Base-by-base conservation (phyloP, 768 basidiomycete species). In the Cystobasidium tubakii region DNA sequence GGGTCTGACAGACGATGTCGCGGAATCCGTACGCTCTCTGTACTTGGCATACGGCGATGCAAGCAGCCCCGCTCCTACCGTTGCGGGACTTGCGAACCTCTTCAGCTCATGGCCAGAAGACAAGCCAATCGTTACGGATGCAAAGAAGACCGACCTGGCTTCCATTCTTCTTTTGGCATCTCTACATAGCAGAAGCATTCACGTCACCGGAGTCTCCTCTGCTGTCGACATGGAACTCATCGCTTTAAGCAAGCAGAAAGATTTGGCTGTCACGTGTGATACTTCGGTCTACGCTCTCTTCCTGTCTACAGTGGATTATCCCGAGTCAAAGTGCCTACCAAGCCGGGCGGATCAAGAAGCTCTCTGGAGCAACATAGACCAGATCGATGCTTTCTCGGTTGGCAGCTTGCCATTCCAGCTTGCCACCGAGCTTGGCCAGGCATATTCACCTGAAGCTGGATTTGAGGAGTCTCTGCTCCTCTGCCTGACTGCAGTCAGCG, bases 251-350 rank as follows among this genome's bases (percentile, higher is more conserved):
- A 99, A 99, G 83, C 88, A 89, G 50, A 94, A 92, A 83, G 85
- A 90, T 15, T 86, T 98, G 78, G 90, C 91, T 78, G 95, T 97
- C 63, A 97, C 95, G 1, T 98, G 95, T 81, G 96, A 99, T 77
- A 91, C 96, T 36, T 88, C 93, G 17, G 85, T 97, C 63, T 97
- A 90, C 81, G 86, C 91, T 21, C 83, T 99, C 66, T 97, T 96
- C 86, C 94, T 91, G 83, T 86, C 86, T 1, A 84, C 83, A 55
- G 89, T 89, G 67, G 85, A 90, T 74, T 94, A 87, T 83, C 88
- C 89, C 0, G 83, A 82, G 0, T 84, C 87, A 23, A 83, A 83
- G 1, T 83, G 84, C 76, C 85, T 96, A 44, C 94, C 93, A 1
- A 84, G 89, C 0, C 79, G 81, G 1, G 86, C 87, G 66, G 91